phyloP scores from a whole-genome alignment of 352 stramenopile genomes.

The Hyaloperonospora arabidopsidis region DNA sequence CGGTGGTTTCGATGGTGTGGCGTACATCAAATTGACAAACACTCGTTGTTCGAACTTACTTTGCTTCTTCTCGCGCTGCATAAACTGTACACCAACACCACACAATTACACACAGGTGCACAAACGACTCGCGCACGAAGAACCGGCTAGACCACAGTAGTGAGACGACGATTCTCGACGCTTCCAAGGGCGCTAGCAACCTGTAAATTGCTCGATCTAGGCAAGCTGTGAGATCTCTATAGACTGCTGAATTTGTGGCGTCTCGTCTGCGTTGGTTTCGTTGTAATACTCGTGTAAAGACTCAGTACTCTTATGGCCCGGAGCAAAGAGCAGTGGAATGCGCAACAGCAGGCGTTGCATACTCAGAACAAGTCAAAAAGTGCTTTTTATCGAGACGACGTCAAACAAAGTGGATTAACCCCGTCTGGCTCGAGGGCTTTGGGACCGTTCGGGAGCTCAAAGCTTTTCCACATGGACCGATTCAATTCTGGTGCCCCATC shows the following conservation, averaged over 20 bases:
- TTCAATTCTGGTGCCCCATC: neutral
- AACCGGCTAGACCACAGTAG: too few species aligned
- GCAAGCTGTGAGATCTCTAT: too few species aligned
- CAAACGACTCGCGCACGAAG: too few species aligned
- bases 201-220: too few species aligned
- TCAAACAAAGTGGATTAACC: constrained; percentile 3
- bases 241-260: too few species aligned
- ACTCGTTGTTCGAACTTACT: constrained; percentile 19
- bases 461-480: constrained; percentile 13
- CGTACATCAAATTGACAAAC: constrained; percentile 13
- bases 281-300: too few species aligned
- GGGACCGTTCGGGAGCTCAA: constrained; percentile 4
- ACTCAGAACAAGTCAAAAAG: constrained; percentile 10
- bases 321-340: constrained; percentile 36
- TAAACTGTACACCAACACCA: too few species aligned
- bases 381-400: constrained; percentile 6
- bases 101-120: too few species aligned
- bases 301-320: constrained; percentile 25
- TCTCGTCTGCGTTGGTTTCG: too few species aligned
- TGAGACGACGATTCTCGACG: too few species aligned
- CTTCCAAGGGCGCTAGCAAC: too few species aligned
- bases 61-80: neutral
- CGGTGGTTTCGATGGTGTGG: constrained; percentile 14
- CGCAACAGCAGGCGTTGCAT: constrained; percentile 22
- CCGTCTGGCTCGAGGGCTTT: constrained; percentile 2